These are phyloP conservation scores for Cruciata laevipes DNA, from an alignment of 257 asterid species.

Conservation along the genomic window DNA sequence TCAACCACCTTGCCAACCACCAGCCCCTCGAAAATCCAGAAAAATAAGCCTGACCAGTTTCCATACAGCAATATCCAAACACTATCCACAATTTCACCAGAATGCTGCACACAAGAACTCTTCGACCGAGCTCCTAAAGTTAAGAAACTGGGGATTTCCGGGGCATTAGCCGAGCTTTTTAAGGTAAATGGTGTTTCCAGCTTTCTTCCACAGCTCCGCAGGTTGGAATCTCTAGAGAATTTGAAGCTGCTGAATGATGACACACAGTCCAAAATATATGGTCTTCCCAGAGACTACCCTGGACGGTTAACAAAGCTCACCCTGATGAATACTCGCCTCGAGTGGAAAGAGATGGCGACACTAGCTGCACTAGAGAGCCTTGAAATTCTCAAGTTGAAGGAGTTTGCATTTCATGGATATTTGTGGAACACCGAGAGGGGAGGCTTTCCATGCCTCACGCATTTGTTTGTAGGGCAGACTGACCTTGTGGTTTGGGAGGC, in stretches of 20 bases:
- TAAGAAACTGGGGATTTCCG: slow-evolving; percentile 19
- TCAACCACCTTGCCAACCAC: slow-evolving; percentile 6
- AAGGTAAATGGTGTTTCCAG: neutral
- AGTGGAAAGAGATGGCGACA: neutral
- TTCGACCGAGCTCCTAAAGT: slow-evolving; percentile 1
- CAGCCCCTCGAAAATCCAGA: neutral
- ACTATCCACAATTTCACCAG: slow-evolving; percentile 12
- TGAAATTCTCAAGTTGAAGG: neutral
- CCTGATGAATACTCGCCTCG: slow-evolving; percentile 16
- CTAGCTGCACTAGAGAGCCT: neutral
- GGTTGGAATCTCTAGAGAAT: slow-evolving; percentile 14
- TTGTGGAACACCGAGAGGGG: slow-evolving; percentile 18
- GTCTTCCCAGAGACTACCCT: slow-evolving; percentile 19
- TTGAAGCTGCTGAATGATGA: neutral
- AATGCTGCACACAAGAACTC: slow-evolving; percentile 13
- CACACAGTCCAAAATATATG: neutral
- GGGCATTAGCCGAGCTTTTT: slow-evolving; percentile 4
- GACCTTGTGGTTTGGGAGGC: slow-evolving; percentile 1
- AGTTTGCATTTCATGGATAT: slow-evolving; percentile 27
- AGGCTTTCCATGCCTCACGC: neutral
- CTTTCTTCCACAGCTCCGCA: slow-evolving; percentile 9
- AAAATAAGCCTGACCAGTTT: neutral
- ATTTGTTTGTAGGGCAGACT: neutral
- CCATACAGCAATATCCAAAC: slow-evolving; percentile 6
- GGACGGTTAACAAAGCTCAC: neutral